These are phyloP conservation scores for Kentomonas sorsogonicus DNA, from an alignment of 208 protist species.

Conservation along the genomic window DNA sequence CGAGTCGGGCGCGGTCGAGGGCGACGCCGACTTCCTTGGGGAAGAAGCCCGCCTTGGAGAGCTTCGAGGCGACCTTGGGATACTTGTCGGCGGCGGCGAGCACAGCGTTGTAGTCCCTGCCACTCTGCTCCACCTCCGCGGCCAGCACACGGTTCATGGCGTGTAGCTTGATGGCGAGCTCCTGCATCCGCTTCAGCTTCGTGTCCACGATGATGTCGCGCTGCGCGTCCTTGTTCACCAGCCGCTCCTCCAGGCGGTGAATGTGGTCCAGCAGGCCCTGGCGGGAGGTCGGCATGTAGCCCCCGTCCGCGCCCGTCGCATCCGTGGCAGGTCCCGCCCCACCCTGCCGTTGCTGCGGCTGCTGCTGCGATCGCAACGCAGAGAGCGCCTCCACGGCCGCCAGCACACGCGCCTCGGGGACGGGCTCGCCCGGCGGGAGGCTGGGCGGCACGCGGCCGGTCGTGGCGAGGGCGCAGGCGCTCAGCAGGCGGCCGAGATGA, in stretches of 20 bases:
- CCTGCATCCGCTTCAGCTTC: conserved; percentile 85
- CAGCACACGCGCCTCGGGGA: conserved; percentile 22
- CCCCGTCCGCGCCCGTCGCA: too few species aligned
- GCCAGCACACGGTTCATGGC: conserved; percentile 37
- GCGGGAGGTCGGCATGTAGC: too few species aligned
- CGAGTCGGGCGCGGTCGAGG: conserved; percentile 34
- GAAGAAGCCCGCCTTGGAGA: conserved; percentile 35
- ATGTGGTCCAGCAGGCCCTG: conserved; percentile 34
- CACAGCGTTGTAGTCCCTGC: conserved; percentile 50
- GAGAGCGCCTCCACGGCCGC: conserved; percentile 26
- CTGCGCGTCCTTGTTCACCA: conserved; percentile 58
- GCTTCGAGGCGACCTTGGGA: conserved; percentile 41
- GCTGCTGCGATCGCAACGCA: conserved; percentile 11
- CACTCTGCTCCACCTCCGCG: conserved; percentile 40
- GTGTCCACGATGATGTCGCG: conserved; percentile 77
- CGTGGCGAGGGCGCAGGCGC: conserved; percentile 23
- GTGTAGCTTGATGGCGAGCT: conserved; percentile 61
- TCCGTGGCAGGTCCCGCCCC: background rate
- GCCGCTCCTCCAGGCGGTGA: conserved; percentile 30
- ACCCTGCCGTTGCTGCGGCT: background rate
- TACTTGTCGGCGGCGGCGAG: conserved; percentile 48
- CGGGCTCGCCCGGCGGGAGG: conserved; percentile 4
- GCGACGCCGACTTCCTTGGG: conserved; percentile 41
- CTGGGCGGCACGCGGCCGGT: background rate
- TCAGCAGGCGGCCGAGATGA: conserved; percentile 57